Conservation (phyloP, 331 rosid genomes). For the Quercus lobata region DNA sequence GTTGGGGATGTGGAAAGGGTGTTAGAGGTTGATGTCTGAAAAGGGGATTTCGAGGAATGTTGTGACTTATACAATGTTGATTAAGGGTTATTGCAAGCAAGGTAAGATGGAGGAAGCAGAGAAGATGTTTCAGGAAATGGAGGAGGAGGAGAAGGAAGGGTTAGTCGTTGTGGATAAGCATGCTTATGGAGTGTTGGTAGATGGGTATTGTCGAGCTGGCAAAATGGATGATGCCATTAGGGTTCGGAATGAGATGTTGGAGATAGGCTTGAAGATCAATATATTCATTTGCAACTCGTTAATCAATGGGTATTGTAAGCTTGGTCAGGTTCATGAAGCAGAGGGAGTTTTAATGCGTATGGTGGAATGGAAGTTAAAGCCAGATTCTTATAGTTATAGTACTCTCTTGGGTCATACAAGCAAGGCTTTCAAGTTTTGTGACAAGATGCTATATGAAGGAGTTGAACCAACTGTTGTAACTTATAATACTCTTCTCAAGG, state of each 20-base stretch:
- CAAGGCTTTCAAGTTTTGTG: slow-evolving; percentile 64
- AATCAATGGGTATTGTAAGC: slow-evolving; percentile 71
- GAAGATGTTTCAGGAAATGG: slow-evolving; percentile 43
- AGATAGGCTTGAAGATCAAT: slow-evolving; percentile 56
- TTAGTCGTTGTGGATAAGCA: slow-evolving; percentile 29
- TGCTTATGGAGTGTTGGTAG: slow-evolving; percentile 47
- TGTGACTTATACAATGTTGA: slow-evolving; percentile 56
- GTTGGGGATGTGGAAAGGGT: slow-evolving; percentile 49
- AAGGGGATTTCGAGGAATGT: slow-evolving; percentile 51
- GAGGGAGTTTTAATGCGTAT: slow-evolving; percentile 46
- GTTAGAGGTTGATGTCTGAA: slow-evolving; percentile 48
- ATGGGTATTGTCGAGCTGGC: slow-evolving; percentile 65
- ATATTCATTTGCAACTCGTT: slow-evolving; percentile 64
- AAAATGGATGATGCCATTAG: slow-evolving; percentile 71
- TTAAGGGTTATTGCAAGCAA: slow-evolving; percentile 56
- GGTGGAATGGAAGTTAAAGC: slow-evolving; percentile 52
- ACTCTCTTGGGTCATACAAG: slow-evolving; percentile 42
- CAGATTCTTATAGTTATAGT: slow-evolving; percentile 70
- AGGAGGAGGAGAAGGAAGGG: slow-evolving; percentile 29
- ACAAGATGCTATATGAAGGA: slow-evolving; percentile 55
- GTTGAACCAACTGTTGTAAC: slow-evolving; percentile 54
- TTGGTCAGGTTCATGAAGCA: slow-evolving; percentile 41
- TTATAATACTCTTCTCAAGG: slow-evolving; percentile 67
- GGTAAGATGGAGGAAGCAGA: slow-evolving; percentile 62
- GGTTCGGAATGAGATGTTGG: slow-evolving; percentile 58